Evolutionary conservation across 257 asterid genomes (phyloP), one percentile per base, ranked within the genome.

Genomic region (Lycium ferocissimum): DNA sequence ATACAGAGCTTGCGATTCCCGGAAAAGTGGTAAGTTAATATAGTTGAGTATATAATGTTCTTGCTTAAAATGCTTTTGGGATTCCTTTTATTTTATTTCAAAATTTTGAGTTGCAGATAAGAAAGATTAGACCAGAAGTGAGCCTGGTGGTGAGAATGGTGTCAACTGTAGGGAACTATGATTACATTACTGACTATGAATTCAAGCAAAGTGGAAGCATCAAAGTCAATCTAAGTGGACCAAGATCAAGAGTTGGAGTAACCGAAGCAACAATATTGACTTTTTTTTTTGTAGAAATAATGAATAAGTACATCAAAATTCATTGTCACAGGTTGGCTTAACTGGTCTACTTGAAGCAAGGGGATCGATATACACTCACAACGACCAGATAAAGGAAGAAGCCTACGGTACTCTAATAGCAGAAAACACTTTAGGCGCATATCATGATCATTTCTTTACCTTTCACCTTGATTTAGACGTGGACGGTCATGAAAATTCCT

Each of bases 131-230:
- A 63, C 91, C 90, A 8, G 95, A 90, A 81, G 89, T 89, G 73
- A 94, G 71, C 85, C 91, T 94, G 57, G 94, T 93, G 61, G 95
- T 89, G 85, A 92, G 97, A 85, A 93, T 88, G 95, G 97, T 93
- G 38, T 80, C 95, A 13, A 83, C 97, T 11, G 89, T 91, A 22
- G 93, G 93, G 65, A 94, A 94, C 73, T 94, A 94, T 63, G 98
- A 94, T 88, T 94, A 93, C 86, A 76, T 91, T 20, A 88, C 92
- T 59, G 97, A 94, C 81, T 94, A 95, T 96, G 98, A 94, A 76
- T 92, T 94, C 91, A 92, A 87, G 89, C 87, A 89, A 72, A 89
- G 87, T 76, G 98, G 97, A 38, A 35, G 45, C 18, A 88, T 93
- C 47, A 90, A 83, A 88, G 93, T 90, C 51, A 88, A 81, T 4